Evolutionary conservation across 2,329 filamentous ascomycete genomes (phyloP).

Genomic region (Didymella lethalis): DNA sequence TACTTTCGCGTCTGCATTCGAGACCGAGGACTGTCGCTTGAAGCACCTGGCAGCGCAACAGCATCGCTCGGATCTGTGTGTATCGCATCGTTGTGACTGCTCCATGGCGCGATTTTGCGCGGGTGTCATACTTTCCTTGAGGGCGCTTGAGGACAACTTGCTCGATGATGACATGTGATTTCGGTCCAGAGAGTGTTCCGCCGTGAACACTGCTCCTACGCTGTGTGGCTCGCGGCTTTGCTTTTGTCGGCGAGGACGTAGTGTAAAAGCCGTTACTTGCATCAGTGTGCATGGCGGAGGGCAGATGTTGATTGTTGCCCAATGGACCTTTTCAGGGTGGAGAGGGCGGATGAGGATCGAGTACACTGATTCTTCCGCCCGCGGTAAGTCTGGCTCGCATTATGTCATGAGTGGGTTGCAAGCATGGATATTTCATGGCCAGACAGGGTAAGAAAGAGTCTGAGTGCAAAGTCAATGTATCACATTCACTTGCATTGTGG

Average conservation of each 20-base stretch:
- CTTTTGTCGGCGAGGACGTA: neutral
- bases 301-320: neutral
- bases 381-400: neutral
- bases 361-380: constrained; percentile 16
- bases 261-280: neutral
- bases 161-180: neutral
- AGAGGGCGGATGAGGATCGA: constrained; percentile 20
- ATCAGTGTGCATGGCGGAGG: neutral
- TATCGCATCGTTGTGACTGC: constrained; percentile 1
- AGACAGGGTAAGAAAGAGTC: neutral
- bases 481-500: neutral
- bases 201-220: neutral
- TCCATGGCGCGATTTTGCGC: neutral
- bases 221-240: neutral
- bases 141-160: neutral
- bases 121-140: neutral
- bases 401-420: neutral
- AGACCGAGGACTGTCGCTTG: constrained; percentile 11
- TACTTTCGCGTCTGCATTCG: constrained; percentile 4
- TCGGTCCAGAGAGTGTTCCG: neutral
- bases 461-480: neutral
- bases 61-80: constrained; percentile 16
- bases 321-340: neutral
- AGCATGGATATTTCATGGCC: neutral
- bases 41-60: constrained; percentile 29